Conservation (phyloP, 805 yeast species). For the Saccharomycopsis babjevae region DNA sequence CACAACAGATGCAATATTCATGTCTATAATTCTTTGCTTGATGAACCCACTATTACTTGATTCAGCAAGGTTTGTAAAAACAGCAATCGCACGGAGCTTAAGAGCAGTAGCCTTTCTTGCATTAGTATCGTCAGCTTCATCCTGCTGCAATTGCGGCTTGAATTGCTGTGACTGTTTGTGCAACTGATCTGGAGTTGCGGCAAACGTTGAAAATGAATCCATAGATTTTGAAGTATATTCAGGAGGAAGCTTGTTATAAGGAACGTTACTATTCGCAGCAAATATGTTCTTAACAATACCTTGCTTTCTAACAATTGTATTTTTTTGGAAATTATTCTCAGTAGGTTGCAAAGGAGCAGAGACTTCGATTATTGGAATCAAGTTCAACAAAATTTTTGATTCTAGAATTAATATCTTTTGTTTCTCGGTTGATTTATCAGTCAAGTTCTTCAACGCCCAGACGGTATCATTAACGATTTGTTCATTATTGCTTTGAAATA, state of each 20-base stretch:
- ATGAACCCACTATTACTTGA: conserved; percentile 3
- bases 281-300: neutral
- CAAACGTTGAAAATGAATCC: neutral
- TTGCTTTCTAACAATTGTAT: neutral
- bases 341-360: neutral
- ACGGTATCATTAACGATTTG: conserved; percentile 13
- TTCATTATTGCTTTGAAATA: conserved; percentile 1
- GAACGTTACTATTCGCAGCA: neutral
- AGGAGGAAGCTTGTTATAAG: neutral
- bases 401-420: conserved; percentile 13
- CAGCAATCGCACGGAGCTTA: conserved; percentile 11
- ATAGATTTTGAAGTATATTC: neutral
- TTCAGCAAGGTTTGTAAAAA: conserved; percentile 14
- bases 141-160: neutral
- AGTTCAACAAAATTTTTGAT: conserved; percentile 8
- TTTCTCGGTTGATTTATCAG: conserved; percentile 11
- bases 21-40: conserved; percentile 16
- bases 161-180: neutral
- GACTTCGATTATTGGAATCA: conserved; percentile 6
- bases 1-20: conserved; percentile 9
- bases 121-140: neutral
- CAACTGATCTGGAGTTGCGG: neutral
- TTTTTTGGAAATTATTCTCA: neutral
- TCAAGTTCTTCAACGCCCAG: conserved; percentile 17
- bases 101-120: neutral